These are phyloP conservation scores for Neofusicoccum laricinum DNA, from an alignment of 2,329 filamentous ascomycete species.

Conservation along the genomic window DNA sequence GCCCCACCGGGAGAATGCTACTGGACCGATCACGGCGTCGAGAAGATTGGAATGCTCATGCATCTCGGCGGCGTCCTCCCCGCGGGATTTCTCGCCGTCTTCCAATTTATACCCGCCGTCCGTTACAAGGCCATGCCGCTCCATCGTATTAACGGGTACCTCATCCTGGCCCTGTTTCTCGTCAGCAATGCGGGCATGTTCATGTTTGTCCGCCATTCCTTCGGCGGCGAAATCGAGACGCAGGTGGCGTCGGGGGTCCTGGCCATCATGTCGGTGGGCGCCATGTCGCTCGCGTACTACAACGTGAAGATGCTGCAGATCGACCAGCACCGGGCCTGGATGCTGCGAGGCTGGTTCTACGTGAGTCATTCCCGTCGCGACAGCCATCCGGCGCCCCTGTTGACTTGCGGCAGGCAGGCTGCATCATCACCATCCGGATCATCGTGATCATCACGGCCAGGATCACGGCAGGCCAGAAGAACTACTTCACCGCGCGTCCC, in stretches of 20 bases:
- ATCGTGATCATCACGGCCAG: conserved; percentile 47
- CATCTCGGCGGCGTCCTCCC: conserved; percentile 43
- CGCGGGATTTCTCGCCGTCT: conserved; percentile 37
- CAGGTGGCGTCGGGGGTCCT: conserved; percentile 47
- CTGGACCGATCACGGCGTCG: conserved; percentile 36
- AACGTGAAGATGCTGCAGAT: conserved; percentile 62
- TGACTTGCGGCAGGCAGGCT: too few relatives aligned
- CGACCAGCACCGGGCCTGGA: conserved; percentile 63
- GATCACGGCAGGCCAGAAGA: too few relatives aligned
- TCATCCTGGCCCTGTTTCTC: conserved; percentile 49
- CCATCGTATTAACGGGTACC: conserved; percentile 61
- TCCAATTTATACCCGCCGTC: conserved; percentile 44
- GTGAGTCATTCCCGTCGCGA: too few relatives aligned
- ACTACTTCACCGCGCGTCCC: conserved; percentile 25
- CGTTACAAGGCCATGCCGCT: conserved; percentile 50
- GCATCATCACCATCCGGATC: conserved; percentile 53
- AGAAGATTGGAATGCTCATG: conserved; percentile 40
- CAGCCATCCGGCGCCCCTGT: too few relatives aligned
- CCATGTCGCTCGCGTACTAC: conserved; percentile 48
- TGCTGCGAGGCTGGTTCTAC: conserved; percentile 48
- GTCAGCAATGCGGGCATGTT: conserved; percentile 49
- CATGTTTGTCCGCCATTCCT: conserved; percentile 51
- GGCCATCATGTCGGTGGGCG: conserved; percentile 44
- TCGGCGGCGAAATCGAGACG: conserved; percentile 54
- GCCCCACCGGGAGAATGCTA: conserved; percentile 46